phyloP scores from a whole-genome alignment of 2,329 filamentous ascomycete species.

The Sporothrix schenckii region DNA sequence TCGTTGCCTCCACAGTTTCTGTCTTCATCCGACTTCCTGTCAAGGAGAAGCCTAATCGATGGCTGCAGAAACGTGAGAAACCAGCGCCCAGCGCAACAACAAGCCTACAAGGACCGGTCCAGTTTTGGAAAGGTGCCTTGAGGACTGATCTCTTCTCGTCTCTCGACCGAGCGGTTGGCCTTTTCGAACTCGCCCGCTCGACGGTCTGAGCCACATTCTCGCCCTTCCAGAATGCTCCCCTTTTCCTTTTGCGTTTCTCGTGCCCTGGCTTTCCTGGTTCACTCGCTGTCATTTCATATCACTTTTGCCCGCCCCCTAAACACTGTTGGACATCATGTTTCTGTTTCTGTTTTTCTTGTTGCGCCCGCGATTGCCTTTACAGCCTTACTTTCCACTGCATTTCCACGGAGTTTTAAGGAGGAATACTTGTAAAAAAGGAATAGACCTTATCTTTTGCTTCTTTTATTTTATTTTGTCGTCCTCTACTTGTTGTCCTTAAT shows the following conservation, averaged over 20 bases:
- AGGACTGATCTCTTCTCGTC: background rate
- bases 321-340: background rate
- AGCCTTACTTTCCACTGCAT: background rate
- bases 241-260: background rate
- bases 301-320: too few species aligned
- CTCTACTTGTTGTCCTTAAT: background rate
- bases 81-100: too few species aligned
- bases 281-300: background rate
- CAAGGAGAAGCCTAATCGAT: too few species aligned
- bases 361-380: background rate
- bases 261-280: background rate
- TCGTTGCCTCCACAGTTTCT: background rate
- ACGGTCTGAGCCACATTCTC: background rate
- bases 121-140: too few species aligned
- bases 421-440: background rate
- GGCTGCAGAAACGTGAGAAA: too few species aligned
- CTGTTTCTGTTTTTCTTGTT: background rate
- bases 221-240: background rate
- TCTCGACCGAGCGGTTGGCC: background rate
- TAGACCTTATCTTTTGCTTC: background rate
- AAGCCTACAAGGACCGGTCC: too few species aligned
- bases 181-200: slow-evolving; percentile 5
- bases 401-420: background rate
- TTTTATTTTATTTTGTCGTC: background rate
- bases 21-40: too few species aligned